Base-by-base conservation (phyloP, 1,284 basidiomycete species). In the Veloboletus limbatus region DNA sequence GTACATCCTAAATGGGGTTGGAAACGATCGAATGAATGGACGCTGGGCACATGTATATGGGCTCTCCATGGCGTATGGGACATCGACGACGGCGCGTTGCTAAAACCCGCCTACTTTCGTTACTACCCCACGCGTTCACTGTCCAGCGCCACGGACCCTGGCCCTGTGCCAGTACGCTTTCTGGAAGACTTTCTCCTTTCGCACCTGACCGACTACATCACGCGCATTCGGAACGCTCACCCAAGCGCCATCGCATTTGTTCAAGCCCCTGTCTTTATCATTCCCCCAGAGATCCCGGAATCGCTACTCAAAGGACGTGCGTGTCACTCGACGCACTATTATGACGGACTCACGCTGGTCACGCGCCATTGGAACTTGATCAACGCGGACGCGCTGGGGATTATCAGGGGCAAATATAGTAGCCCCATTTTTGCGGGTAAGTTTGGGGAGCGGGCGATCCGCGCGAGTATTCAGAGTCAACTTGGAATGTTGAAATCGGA, bases 61-160 rank as follows among this genome's bases (percentile, higher is more conserved):
- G 94, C 93, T 0, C 78, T 82, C 55, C 95, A 98, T 62, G 92
- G 87, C 43, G 88, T 98, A 0, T 99, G 96, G 96, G 88, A 97
- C 59, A 39, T 81, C 47, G 70, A 79, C 38, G 81, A 82, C 0
- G 81, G 82, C 13, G 79, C 76, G 26, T 63, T 96, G 3, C 73
- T 94, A 44, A 70, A 75, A 30, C 87, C 91, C 0, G 77, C 85
- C 51, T 97, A 99, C 70, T 99, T 99, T 69, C 66, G 61, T 28
- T 73, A 66, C 37, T 57, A 57, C 58, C 82, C 60, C 50, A 57
- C 40, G 53, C 57, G 62, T 8, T 28, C 37, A 2, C 27, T 22
- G 8, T 25, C 49, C 4, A n/a, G n/a, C 11, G 11, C 16, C 16
- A 10, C 28, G n/a, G 35, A 24, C 20, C 60, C 62, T 5, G 57